Percentiles rank a stretch among this genome's conserved stretches.
Conservation (phyloP, 768 basidiomycete species). For the Russula lepida region DNA sequence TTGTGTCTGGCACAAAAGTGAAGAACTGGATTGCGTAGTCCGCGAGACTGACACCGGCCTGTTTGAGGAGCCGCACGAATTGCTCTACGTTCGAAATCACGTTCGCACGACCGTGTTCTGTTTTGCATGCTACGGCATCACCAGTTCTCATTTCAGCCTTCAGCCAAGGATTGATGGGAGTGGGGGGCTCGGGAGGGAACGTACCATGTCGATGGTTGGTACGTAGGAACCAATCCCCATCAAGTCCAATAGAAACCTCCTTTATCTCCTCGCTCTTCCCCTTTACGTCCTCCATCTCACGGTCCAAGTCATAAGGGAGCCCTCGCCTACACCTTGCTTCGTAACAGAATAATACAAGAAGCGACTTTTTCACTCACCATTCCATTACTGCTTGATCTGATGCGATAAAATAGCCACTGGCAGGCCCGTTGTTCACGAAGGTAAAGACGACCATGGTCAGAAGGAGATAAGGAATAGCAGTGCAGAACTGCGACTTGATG, state of each 20-base stretch:
- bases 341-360: not conserved
- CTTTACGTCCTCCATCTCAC: not conserved
- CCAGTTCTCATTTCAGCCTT: not conserved
- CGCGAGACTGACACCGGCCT: not conserved
- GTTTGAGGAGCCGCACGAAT: not conserved
- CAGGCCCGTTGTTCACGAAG: not conserved
- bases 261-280: constrained; percentile 3
- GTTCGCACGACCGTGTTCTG: not conserved
- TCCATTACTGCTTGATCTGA: not conserved
- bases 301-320: constrained; percentile 7
- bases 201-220: constrained; percentile 6
- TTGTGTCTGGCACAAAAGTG: constrained; percentile 3
- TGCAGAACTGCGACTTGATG: not conserved
- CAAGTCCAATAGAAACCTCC: constrained; percentile 7
- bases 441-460: constrained; percentile 3
- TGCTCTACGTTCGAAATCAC: constrained; percentile 3
- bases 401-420: constrained; percentile 2
- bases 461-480: not conserved
- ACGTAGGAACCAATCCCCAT: constrained; percentile 16
- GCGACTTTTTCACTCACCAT: constrained; percentile 4
- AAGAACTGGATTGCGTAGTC: constrained; percentile 8
- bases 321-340: not conserved
- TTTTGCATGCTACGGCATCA: constrained; percentile 4
- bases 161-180: not conserved
- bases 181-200: not conserved